Conservation (phyloP, 148 eudicot genomes). For the Chenopodium quinoa region DNA sequence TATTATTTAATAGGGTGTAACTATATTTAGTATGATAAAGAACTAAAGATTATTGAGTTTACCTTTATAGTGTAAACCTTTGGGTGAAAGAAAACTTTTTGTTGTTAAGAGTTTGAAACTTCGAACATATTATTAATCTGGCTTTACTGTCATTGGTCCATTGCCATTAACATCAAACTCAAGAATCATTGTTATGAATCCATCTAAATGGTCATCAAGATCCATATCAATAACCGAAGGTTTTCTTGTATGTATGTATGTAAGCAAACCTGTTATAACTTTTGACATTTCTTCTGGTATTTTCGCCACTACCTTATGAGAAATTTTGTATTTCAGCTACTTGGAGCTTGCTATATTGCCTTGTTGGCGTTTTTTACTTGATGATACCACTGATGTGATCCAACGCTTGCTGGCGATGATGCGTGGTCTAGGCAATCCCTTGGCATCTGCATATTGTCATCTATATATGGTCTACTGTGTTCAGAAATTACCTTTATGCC, state of each 20-base stretch:
- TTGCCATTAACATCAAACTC: not conserved
- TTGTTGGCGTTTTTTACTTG: slow-evolving; percentile 67
- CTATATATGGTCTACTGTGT: slow-evolving; percentile 56
- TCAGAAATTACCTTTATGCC: slow-evolving; percentile 39
- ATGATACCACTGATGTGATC: slow-evolving; percentile 38
- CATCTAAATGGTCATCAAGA: not conserved
- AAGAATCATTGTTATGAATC: not conserved
- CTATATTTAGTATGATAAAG: too few relatives aligned
- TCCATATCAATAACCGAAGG: not conserved
- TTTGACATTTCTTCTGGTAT: slow-evolving; percentile 1
- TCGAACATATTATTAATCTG: not conserved
- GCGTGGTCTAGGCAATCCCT: slow-evolving; percentile 77
- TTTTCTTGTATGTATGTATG: not conserved
- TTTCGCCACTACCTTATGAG: slow-evolving; percentile 7
- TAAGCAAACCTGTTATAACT: not conserved
- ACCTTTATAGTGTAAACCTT: too few relatives aligned
- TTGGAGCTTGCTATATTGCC: slow-evolving; percentile 75
- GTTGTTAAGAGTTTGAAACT: too few relatives aligned
- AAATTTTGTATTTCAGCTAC: slow-evolving; percentile 42
- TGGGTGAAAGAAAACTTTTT: too few relatives aligned
- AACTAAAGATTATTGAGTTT: too few relatives aligned
- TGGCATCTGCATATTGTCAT: slow-evolving; percentile 73
- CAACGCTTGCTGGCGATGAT: slow-evolving; percentile 67
- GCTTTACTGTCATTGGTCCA: too few relatives aligned
- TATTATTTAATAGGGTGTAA: not conserved